A percentile compares a stretch with the other conserved stretches of the same genome.
Evolutionary conservation across 345 rosid genomes (phyloP).

Genomic region (Noccaea caerulescens): DNA sequence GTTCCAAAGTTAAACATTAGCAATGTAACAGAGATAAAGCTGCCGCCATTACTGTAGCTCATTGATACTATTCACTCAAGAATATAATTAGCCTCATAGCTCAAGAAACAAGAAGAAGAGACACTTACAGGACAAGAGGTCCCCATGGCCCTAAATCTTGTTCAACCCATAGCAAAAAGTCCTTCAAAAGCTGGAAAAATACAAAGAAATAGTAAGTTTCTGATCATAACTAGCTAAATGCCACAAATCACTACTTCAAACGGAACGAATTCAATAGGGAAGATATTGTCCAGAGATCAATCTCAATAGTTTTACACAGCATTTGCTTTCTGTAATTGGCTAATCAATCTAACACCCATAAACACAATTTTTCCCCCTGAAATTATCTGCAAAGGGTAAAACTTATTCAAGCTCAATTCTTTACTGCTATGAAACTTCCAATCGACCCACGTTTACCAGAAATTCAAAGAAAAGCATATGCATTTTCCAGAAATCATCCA

Average conservation of each 20-base stretch:
- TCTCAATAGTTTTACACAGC: not conserved
- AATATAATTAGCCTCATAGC: not conserved
- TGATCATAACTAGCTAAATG: not conserved
- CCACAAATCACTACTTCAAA: constrained; percentile 2
- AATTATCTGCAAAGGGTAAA: too few species aligned
- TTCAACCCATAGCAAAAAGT: constrained; percentile 93
- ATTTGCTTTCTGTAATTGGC: not conserved
- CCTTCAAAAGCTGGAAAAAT: constrained; percentile 77
- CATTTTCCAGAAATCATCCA: constrained; percentile 22
- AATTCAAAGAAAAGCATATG: not conserved
- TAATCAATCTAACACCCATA: not conserved
- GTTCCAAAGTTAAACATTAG: not conserved
- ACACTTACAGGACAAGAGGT: constrained; percentile 88
- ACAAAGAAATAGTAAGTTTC: constrained; percentile 31
- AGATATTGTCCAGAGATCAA: constrained; percentile 5
- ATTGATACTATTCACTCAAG: not conserved
- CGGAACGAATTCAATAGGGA: constrained; percentile 5
- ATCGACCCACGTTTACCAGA: constrained; percentile 5
- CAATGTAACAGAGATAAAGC: constrained; percentile 14
- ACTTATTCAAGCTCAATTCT: not conserved
- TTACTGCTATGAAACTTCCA: constrained; percentile 8
- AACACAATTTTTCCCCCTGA: too few species aligned
- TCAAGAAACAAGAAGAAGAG: constrained; percentile 19
- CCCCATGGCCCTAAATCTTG: constrained; percentile 98
- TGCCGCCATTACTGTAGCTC: constrained; percentile 2